phyloP scores from a whole-genome alignment of 2,329 filamentous ascomycete genomes.

The Cryphonectria carpinicola region DNA sequence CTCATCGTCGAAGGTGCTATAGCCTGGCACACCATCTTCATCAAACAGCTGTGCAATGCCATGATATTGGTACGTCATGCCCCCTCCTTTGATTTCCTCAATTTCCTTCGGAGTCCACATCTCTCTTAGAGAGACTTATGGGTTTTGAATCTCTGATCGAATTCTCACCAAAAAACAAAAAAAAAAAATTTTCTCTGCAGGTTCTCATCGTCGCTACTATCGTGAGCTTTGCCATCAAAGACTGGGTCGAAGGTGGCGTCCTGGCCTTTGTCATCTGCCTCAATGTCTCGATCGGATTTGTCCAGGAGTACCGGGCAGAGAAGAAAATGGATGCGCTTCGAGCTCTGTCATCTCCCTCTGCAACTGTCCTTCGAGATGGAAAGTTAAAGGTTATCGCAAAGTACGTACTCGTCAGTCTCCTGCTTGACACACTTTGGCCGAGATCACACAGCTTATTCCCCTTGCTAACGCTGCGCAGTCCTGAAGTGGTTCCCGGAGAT shows the following conservation, averaged over 20 bases:
- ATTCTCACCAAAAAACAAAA: slow-evolving; percentile 44
- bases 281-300: slow-evolving; percentile 71
- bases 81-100: not conserved
- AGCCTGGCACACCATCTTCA: slow-evolving; percentile 71
- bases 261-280: slow-evolving; percentile 50
- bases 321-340: slow-evolving; percentile 69
- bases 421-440: not conserved
- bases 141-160: slow-evolving; percentile 36
- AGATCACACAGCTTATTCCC: not conserved
- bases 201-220: slow-evolving; percentile 79
- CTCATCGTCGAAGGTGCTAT: slow-evolving; percentile 70
- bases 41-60: slow-evolving; percentile 75
- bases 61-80: slow-evolving; percentile 68
- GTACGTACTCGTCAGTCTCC: slow-evolving; percentile 43
- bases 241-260: slow-evolving; percentile 41
- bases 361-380: slow-evolving; percentile 64
- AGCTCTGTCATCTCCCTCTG: slow-evolving; percentile 65
- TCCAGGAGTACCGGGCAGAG: slow-evolving; percentile 66
- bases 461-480: slow-evolving; percentile 42
- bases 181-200: slow-evolving; percentile 53
- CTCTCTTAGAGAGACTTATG: slow-evolving; percentile 20
- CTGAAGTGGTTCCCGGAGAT: slow-evolving; percentile 73
- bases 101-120: not conserved
- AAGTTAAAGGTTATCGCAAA: slow-evolving; percentile 61
- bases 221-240: slow-evolving; percentile 67